Base-by-base conservation (phyloP, 1,284 basidiomycete genomes). In the Amylostereum areolatum region DNA sequence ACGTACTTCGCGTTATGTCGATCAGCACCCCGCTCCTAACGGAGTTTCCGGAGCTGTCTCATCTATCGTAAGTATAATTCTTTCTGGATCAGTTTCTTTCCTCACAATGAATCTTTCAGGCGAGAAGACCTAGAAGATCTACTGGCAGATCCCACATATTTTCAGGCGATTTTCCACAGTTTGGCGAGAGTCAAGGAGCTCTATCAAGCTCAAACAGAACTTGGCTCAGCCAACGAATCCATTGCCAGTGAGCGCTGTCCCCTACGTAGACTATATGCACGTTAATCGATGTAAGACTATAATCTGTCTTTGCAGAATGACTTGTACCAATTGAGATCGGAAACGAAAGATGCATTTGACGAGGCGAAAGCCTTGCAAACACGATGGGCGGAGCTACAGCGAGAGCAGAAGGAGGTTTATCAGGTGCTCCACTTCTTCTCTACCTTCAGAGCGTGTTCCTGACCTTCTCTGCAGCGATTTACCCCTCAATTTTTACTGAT, bases 121-220 rank as follows among this genome's bases (percentile, higher is more conserved):
- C 80, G 87, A 50, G 83, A 90, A 55, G 90, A 93, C 59, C 75
- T 97, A n/a, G 89, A 95, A 65, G 90, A 93, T 62, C 70, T 96
- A 18, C 70, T 96, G 25, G 74, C 77, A 18, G 89, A 95, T 59
- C 85, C 85, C 1, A 71, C 74, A 18, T 93, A 93, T 63, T 93
- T 94, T 56, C 88, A 95, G 64, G 89, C 92, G 4, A 74, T 89
- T 52, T 86, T 96, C 57, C 85, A 92, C 64, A 82, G 88, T 1
- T 68, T 95, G 7, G 72, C 81, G 1, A 75, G 77, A 41, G 89
- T 94, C 37, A 83, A 85, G 60, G 74, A 78, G 10, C 69, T 92
- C 51, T 85, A 92, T 52, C 76, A 81, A 54, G 80, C 83, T 1
- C 87, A 93, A 56, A 73, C 84, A 24, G 85, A 89, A 52, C 74